A percentile compares a stretch with the other conserved stretches of the same genome.
Conservation (phyloP, 2,329 filamentous ascomycete species). For the Ceratocystis harringtonii region DNA sequence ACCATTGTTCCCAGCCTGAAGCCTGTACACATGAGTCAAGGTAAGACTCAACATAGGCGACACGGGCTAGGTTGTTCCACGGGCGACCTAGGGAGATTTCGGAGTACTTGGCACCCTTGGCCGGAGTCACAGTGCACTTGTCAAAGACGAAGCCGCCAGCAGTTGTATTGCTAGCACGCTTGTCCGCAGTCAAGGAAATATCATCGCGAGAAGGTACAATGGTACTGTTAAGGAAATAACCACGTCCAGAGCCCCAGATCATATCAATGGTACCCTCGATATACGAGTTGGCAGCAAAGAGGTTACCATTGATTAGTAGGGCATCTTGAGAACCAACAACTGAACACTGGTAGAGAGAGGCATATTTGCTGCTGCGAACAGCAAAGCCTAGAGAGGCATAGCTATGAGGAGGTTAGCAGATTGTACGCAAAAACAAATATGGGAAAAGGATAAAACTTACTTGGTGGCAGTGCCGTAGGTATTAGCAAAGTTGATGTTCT, state of each 20-base stretch:
- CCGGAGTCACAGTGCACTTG: conserved; percentile 20
- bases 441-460: background rate
- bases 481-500: conserved; percentile 45
- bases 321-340: conserved; percentile 38
- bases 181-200: conserved; percentile 24
- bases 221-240: conserved; percentile 29
- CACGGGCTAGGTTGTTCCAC: conserved; percentile 33
- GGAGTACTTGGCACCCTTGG: conserved; percentile 27
- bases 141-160: conserved; percentile 25
- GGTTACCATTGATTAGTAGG: conserved; percentile 31
- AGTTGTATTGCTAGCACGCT: conserved; percentile 27
- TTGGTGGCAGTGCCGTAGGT: conserved; percentile 20
- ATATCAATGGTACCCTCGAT: conserved; percentile 36
- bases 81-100: conserved; percentile 29
- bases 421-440: conserved; percentile 26
- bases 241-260: conserved; percentile 21
- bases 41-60: conserved; percentile 34
- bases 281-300: conserved; percentile 31
- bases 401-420: conserved; percentile 27
- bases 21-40: conserved; percentile 42
- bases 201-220: conserved; percentile 23
- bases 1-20: conserved; percentile 45
- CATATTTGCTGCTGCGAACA: conserved; percentile 9
- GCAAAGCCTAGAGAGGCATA: conserved; percentile 27
- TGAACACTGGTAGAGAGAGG: conserved; percentile 28